These are phyloP conservation scores for Eragrostis curvula DNA, from an alignment of 176 grass and related monocot genomes.

Conservation along the genomic window DNA sequence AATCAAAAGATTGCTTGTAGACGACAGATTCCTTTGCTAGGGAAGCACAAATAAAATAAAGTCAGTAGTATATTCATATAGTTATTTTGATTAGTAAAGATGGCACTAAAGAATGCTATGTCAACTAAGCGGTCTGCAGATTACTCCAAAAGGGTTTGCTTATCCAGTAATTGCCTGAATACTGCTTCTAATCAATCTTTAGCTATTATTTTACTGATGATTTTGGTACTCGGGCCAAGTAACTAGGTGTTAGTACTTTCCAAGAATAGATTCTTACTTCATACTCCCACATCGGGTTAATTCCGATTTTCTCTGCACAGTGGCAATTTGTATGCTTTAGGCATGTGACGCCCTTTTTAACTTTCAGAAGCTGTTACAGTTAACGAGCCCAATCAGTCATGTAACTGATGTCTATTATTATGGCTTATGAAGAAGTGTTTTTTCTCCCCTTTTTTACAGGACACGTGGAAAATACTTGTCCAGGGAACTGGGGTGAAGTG, in stretches of 20 bases:
- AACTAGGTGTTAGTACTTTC: constrained; percentile 20
- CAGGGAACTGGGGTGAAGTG: not conserved
- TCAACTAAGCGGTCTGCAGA: constrained; percentile 20
- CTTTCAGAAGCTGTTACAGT: no score
- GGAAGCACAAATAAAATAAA: not conserved
- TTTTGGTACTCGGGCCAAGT: not conserved
- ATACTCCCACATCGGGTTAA: constrained; percentile 20
- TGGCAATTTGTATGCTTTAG: not conserved
- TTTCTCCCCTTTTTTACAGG: not conserved
- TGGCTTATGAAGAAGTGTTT: constrained; percentile 5
- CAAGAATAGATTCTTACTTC: constrained; percentile 13
- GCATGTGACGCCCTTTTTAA: no score
- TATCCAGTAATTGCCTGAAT: not conserved
- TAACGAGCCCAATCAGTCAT: no score
- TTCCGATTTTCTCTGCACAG: constrained; percentile 18
- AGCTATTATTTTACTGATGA: constrained; percentile 8
- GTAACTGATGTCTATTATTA: constrained; percentile 13
- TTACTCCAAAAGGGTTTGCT: not conserved
- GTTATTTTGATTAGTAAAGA: not conserved
- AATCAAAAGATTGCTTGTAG: not conserved
- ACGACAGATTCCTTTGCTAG: not conserved
- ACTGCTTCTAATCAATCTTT: constrained; percentile 18
- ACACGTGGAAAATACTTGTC: not conserved
- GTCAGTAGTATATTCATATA: constrained; percentile 5
- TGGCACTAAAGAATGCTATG: not conserved